Conservation (phyloP, 192 early-diverging fungal genomes). For the Irineochytrium annulatum region DNA sequence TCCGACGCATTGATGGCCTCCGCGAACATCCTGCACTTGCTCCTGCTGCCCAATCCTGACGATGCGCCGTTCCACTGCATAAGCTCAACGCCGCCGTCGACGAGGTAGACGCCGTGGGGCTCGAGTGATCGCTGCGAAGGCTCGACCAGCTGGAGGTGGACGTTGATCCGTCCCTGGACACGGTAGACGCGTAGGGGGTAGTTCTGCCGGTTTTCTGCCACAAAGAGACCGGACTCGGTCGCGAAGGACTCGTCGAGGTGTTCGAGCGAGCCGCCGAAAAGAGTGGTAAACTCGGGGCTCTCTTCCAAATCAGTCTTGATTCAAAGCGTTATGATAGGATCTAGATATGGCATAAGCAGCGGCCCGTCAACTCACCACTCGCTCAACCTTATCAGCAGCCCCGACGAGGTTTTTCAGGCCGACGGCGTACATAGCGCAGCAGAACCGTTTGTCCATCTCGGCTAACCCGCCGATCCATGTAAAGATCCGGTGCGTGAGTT, state of each 20-base stretch:
- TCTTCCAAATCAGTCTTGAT: conserved; percentile 10
- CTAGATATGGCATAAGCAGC: too few relatives aligned
- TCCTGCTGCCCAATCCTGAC: conserved; percentile 12
- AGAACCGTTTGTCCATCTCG: conserved; percentile 53
- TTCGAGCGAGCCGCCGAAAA: conserved; percentile 20
- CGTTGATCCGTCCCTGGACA: conserved; percentile 23
- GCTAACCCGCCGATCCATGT: conserved; percentile 47
- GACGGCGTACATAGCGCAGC: conserved; percentile 47
- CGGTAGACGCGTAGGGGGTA: conserved; percentile 36
- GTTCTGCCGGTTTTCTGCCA: conserved; percentile 24
- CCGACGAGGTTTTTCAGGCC: conserved; percentile 40
- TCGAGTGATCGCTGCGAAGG: conserved; percentile 17
- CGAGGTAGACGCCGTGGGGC: conserved; percentile 30
- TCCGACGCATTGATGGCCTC: conserved; percentile 34
- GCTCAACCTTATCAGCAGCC: conserved; percentile 15
- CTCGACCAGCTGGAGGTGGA: conserved; percentile 31
- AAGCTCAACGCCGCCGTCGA: conserved; percentile 40
- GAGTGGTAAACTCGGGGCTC: not conserved
- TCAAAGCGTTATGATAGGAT: too few relatives aligned
- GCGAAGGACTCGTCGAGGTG: conserved; percentile 22
- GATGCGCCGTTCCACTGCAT: conserved; percentile 46
- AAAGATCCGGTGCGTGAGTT: conserved; percentile 30
- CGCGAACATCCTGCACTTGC: conserved; percentile 41
- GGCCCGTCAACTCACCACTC: conserved; percentile 16
- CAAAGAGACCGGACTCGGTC: conserved; percentile 40